Conservation (phyloP, 164 flowering plant species). For the Sedum album region DNA sequence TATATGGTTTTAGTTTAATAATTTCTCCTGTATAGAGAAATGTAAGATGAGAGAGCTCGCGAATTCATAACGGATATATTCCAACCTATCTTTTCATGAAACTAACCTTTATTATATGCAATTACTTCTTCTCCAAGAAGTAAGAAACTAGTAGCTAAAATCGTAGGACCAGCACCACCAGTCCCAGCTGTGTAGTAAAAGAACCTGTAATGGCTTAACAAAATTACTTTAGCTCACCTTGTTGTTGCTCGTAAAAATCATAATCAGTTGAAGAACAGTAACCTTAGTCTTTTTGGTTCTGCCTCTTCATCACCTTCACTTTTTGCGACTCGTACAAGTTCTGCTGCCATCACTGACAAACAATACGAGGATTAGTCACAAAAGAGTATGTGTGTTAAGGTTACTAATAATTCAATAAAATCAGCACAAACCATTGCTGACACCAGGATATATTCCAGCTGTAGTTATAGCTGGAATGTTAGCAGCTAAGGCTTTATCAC, state of each 20-base stretch:
- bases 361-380: too few species aligned
- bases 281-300: constrained; percentile 80
- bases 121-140: constrained; percentile 95
- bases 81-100: constrained; percentile 4
- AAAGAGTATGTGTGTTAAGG: neutral
- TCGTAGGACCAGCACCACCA: constrained; percentile 99
- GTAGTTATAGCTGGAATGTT: constrained; percentile 89
- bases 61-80: neutral
- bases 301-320: constrained; percentile 41
- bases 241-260: neutral
- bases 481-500: constrained; percentile 58
- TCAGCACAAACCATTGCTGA: constrained; percentile 70
- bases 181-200: constrained; percentile 91
- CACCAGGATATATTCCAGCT: constrained; percentile 96
- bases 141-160: constrained; percentile 87
- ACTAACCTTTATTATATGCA: constrained; percentile 81
- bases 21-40: constrained; percentile 51
- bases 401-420: neutral
- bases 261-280: neutral
- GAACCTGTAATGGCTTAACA: constrained; percentile 41
- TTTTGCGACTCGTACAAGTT: constrained; percentile 69
- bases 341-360: constrained; percentile 94
- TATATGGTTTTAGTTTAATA: constrained; percentile 75
- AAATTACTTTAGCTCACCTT: too few species aligned
- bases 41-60: neutral